phyloP scores from a whole-genome alignment of 768 basidiomycete species.

The Neoboletus brunneissimus region DNA sequence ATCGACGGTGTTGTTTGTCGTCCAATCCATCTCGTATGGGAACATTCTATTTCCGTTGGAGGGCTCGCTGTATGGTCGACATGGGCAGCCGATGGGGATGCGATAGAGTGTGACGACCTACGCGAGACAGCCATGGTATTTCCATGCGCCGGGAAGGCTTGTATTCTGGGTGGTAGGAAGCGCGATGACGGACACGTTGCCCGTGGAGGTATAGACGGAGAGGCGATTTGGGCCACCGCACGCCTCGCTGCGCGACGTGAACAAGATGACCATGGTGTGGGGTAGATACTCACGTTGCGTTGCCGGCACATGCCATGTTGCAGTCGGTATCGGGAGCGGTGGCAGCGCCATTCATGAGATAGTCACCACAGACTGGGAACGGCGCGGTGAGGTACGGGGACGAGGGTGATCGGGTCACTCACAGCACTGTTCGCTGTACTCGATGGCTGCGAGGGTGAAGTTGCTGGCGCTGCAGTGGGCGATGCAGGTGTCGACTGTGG shows the following conservation, averaged over 20 bases:
- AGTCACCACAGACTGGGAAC: constrained; percentile 64
- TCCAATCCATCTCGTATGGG: constrained; percentile 57
- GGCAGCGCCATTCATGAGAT: constrained; percentile 59
- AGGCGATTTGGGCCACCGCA: constrained; percentile 75
- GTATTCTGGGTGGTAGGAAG: constrained; percentile 57
- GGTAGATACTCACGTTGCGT: constrained; percentile 46
- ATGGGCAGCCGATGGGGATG: too few species aligned
- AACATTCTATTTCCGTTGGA: constrained; percentile 45
- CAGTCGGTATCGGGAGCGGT: constrained; percentile 50
- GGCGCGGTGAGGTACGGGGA: constrained; percentile 5
- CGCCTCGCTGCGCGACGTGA: constrained; percentile 48
- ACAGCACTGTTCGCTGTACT: constrained; percentile 58
- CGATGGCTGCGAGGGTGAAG: constrained; percentile 67
- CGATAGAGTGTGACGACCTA: constrained; percentile 33
- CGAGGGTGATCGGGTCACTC: constrained; percentile 20
- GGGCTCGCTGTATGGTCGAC: too few species aligned
- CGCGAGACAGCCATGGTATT: constrained; percentile 66
- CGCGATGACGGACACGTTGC: constrained; percentile 51
- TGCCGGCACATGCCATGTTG: constrained; percentile 73
- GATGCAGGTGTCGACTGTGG: constrained; percentile 67
- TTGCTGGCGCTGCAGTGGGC: constrained; percentile 50
- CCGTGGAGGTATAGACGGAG: constrained; percentile 60
- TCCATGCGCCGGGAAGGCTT: constrained; percentile 60
- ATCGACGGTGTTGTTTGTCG: constrained; percentile 59
- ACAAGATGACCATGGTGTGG: too few species aligned